Percentiles rank a stretch among this genome's conserved stretches.
These are phyloP conservation scores for Geotrichum bryndzae DNA, from an alignment of 1,139 yeast genomes.

Conservation along the genomic window DNA sequence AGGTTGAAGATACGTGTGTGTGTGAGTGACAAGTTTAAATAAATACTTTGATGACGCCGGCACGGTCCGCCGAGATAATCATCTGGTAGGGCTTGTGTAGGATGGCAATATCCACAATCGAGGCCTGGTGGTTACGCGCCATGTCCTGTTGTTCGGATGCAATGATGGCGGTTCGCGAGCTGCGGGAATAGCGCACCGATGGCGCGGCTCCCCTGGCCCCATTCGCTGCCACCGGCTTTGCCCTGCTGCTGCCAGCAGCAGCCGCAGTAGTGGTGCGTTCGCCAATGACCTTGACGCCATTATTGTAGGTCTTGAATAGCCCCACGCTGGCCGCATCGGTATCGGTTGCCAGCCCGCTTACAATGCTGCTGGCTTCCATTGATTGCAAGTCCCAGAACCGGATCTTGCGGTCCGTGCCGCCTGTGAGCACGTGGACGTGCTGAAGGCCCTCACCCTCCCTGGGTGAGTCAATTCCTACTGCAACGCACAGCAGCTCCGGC, in stretches of 20 bases:
- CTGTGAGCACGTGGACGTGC: slow-evolving; percentile 29
- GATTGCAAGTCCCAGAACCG: slow-evolving; percentile 46
- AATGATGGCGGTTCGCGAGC: slow-evolving; percentile 33
- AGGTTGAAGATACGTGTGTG: no score
- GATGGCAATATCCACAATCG: slow-evolving; percentile 46
- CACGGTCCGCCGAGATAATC: slow-evolving; percentile 57
- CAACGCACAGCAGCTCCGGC: slow-evolving; percentile 22
- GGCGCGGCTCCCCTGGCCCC: slow-evolving; percentile 8
- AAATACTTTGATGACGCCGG: slow-evolving; percentile 56
- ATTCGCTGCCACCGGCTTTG: not conserved
- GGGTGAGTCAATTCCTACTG: slow-evolving; percentile 28
- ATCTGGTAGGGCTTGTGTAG: slow-evolving; percentile 51
- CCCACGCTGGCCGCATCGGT: slow-evolving; percentile 14
- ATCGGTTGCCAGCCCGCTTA: slow-evolving; percentile 33
- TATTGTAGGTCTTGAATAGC: slow-evolving; percentile 16
- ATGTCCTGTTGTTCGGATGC: slow-evolving; percentile 37
- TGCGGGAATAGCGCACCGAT: slow-evolving; percentile 24
- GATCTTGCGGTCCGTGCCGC: slow-evolving; percentile 40
- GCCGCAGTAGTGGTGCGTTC: slow-evolving; percentile 3
- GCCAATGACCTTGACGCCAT: slow-evolving; percentile 16
- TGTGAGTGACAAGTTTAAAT: slow-evolving; percentile 31
- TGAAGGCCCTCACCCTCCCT: slow-evolving; percentile 9
- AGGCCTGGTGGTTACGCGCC: slow-evolving; percentile 44
- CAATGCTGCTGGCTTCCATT: slow-evolving; percentile 39
- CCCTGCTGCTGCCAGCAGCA: not conserved